A percentile compares a stretch with the other conserved stretches of the same genome.
These are phyloP conservation scores for Xylariaceae sp. DNA, from an alignment of 2,329 filamentous ascomycete species.

Conservation along the genomic window DNA sequence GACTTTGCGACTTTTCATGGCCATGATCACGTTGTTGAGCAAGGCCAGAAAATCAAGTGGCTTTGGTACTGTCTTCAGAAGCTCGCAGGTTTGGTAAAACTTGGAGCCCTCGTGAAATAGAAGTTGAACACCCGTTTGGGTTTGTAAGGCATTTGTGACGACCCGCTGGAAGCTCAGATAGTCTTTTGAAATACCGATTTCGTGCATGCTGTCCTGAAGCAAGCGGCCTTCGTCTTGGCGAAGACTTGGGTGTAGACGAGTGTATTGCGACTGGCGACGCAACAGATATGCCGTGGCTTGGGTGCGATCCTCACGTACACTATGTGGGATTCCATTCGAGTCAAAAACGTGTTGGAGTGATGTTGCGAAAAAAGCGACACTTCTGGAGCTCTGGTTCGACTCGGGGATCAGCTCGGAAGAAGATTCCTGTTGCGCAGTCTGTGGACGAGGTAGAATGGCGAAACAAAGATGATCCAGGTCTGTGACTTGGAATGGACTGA, in stretches of 20 bases:
- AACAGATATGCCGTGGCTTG: constrained; percentile 26
- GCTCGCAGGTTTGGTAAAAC: constrained; percentile 2
- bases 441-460: constrained; percentile 26
- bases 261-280: constrained; percentile 18
- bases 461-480: constrained; percentile 41
- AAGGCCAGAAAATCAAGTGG: constrained; percentile 29
- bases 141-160: constrained; percentile 17
- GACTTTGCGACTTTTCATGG: constrained; percentile 24
- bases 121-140: constrained; percentile 14
- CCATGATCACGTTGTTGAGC: constrained; percentile 39
- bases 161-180: constrained; percentile 25
- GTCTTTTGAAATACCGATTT: no score
- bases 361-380: not conserved
- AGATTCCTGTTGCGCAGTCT: no score
- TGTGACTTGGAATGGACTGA: constrained; percentile 36
- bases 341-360: constrained; percentile 13
- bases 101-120: constrained; percentile 6
- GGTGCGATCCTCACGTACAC: constrained; percentile 11
- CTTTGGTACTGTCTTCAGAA: constrained; percentile 12
- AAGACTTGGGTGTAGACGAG: not conserved
- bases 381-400: not conserved
- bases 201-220: no score
- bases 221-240: not conserved
- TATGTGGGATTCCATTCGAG: constrained; percentile 27
- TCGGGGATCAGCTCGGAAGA: not conserved